Evolutionary conservation across 352 stramenopile species (phyloP).

Genomic region (Phytophthora chlamydospora): DNA sequence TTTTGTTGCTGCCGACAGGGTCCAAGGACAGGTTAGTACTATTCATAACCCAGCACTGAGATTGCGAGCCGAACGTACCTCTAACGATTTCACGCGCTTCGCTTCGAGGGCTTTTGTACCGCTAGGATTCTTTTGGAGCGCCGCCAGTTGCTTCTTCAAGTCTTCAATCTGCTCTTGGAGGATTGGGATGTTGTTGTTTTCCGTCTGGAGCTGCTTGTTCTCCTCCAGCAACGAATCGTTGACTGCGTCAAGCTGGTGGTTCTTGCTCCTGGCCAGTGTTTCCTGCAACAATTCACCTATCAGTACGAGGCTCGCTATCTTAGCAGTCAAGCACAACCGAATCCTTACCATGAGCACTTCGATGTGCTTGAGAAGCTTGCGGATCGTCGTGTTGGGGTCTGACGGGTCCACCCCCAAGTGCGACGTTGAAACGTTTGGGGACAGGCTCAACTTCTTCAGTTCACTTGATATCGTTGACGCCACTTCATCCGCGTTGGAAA

Average conservation of each 20-base stretch:
- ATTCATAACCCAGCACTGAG: not conserved
- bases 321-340: not conserved
- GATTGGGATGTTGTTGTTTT: conserved; percentile 89
- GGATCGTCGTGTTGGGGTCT: conserved; percentile 81
- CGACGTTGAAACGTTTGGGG: conserved; percentile 40
- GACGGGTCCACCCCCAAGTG: conserved; percentile 79
- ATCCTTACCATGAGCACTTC: conserved; percentile 71
- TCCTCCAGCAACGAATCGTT: conserved; percentile 61
- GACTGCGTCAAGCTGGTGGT: conserved; percentile 53
- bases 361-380: conserved; percentile 86
- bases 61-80: conserved; percentile 30
- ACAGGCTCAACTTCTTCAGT: conserved; percentile 20
- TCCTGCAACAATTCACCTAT: conserved; percentile 37
- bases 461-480: not conserved
- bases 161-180: conserved; percentile 70
- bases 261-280: conserved; percentile 63
- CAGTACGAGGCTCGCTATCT: no score
- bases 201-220: conserved; percentile 68
- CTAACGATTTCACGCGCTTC: conserved; percentile 49
- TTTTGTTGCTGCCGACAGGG: conserved; percentile 45
- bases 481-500: not conserved
- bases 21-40: conserved; percentile 1
- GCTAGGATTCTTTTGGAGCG: conserved; percentile 11
- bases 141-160: conserved; percentile 61
- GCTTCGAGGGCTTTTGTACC: conserved; percentile 8